Conservation (phyloP, 768 basidiomycete species). For the Tricholoma hemisulphureum region DNA sequence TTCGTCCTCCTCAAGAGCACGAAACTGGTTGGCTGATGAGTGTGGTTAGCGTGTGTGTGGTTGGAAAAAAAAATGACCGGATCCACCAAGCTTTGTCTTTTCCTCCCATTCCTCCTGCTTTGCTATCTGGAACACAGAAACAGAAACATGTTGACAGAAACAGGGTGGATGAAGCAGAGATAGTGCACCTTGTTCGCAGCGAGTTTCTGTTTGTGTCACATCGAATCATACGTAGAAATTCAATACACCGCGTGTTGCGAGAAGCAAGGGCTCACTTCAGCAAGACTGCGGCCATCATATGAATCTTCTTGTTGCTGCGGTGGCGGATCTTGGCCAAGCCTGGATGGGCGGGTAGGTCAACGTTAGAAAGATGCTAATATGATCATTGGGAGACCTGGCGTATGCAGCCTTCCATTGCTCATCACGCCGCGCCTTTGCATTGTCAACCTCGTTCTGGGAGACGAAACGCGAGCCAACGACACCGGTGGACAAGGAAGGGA, state of each 20-base stretch:
- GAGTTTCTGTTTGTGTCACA: slow-evolving; percentile 65
- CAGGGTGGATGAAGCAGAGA: neutral
- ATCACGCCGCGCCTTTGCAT: slow-evolving; percentile 66
- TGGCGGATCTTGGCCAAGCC: slow-evolving; percentile 84
- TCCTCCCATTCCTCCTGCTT: slow-evolving; percentile 96
- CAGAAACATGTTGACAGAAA: slow-evolving; percentile 12
- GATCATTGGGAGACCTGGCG: slow-evolving; percentile 52
- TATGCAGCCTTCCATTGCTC: slow-evolving; percentile 92
- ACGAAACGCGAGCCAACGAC: slow-evolving; percentile 84
- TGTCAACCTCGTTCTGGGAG: slow-evolving; percentile 74
- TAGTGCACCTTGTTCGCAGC: slow-evolving; percentile 76
- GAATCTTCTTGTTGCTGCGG: slow-evolving; percentile 74
- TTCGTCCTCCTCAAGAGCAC: slow-evolving; percentile 87
- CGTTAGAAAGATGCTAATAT: no score
- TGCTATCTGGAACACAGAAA: slow-evolving; percentile 57
- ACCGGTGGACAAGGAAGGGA: slow-evolving; percentile 71
- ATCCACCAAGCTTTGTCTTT: slow-evolving; percentile 68
- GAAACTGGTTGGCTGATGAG: slow-evolving; percentile 76
- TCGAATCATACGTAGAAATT: slow-evolving; percentile 45
- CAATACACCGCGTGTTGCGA: slow-evolving; percentile 35
- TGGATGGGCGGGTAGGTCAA: slow-evolving; percentile 21
- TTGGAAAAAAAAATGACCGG: slow-evolving; percentile 12
- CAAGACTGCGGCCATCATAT: slow-evolving; percentile 82
- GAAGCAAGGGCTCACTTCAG: slow-evolving; percentile 63
- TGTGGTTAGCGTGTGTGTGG: slow-evolving; percentile 8